Percentiles rank a stretch among this genome's conserved stretches.
phyloP scores from a whole-genome alignment of 805 yeast genomes.

The Candida methanosorbosa region DNA sequence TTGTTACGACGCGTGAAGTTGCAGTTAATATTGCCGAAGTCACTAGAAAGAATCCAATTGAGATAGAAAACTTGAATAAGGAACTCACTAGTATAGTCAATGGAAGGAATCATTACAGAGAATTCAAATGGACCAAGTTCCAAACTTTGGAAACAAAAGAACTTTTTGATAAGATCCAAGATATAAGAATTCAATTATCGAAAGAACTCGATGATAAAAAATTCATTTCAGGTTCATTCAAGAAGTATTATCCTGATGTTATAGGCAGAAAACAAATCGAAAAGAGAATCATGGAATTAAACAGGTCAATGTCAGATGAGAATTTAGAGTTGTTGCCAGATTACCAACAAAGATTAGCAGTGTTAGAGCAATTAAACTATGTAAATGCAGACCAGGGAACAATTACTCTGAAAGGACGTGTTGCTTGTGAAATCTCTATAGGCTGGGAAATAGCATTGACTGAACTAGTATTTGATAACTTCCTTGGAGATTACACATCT shows the following conservation, averaged over 20 bases:
- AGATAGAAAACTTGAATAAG: conserved; percentile 26
- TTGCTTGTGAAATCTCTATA: conserved; percentile 84
- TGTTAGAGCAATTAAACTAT: conserved; percentile 69
- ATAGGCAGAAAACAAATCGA: conserved; percentile 37
- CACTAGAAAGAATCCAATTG: conserved; percentile 26
- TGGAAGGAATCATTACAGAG: conserved; percentile 34
- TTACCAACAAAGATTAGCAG: conserved; percentile 80
- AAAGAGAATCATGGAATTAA: conserved; percentile 44
- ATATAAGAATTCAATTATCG: conserved; percentile 13
- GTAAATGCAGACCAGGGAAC: conserved; percentile 63
- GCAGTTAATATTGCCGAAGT: conserved; percentile 25
- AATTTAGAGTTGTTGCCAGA: conserved; percentile 88
- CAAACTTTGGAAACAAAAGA: conserved; percentile 28
- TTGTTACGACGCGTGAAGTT: conserved; percentile 31
- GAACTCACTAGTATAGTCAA: conserved; percentile 28
- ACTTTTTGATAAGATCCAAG: conserved; percentile 28
- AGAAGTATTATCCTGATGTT: conserved; percentile 19
- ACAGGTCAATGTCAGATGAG: conserved; percentile 69
- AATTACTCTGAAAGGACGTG: conserved; percentile 81
- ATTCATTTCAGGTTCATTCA: conserved; percentile 7
- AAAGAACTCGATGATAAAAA: conserved; percentile 20
- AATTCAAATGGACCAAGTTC: conserved; percentile 29
- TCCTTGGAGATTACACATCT: conserved; percentile 86
- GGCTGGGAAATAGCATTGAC: conserved; percentile 90
- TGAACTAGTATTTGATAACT: conserved; percentile 83